Evolutionary conservation across 2,329 filamentous ascomycete genomes (phyloP), one percentile per base, ranked within the genome.

Genomic region (Nothophoma quercina): DNA sequence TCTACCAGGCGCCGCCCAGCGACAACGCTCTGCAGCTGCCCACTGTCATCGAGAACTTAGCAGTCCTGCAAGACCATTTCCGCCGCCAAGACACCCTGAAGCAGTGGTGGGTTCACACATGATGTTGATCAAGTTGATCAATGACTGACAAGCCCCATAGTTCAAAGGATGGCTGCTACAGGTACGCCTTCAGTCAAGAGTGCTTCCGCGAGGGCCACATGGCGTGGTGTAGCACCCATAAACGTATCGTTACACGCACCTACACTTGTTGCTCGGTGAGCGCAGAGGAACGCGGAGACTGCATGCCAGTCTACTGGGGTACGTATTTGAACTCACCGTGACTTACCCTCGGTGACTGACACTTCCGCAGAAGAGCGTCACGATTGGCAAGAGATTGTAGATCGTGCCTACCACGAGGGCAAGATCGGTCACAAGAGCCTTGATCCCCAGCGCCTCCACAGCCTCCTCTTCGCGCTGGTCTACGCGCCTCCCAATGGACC

Each of bases 151-250:
- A 9, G 2, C 23, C 4, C 23, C 7, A 8, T 26, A 52, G 42
- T 25, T 35, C 42, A 7, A 26, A 30, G 1, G 6, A 23, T n/a
- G 23, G 29, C 19, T 52, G 49, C 13, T 3, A 19, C 7, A 26
- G 29, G 19, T 8, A 23, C 9, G 49, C 49, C 7, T 52, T 46
- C 19, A 36, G 42, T 6, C 30, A 41, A 25, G 16, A 2, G 1
- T 52, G 49, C 25, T 52, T 52, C 15, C 49, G 49, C 6, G 29
- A 30, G 7, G 36, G 30, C 2, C 49, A 52, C 10, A 46, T 52
- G 36, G 34, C 41, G 1, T 52, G 41, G 41, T 52, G 36, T 21
- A 10, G 9, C n/a, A 28, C 36, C 1, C 49, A 52, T 25, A 42
- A 38, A 13, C 42, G 49, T 5, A 42, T 52, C 19, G 35, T 52